phyloP scores from a whole-genome alignment of 2,329 filamentous ascomycete species.

The Volutella citrinella region DNA sequence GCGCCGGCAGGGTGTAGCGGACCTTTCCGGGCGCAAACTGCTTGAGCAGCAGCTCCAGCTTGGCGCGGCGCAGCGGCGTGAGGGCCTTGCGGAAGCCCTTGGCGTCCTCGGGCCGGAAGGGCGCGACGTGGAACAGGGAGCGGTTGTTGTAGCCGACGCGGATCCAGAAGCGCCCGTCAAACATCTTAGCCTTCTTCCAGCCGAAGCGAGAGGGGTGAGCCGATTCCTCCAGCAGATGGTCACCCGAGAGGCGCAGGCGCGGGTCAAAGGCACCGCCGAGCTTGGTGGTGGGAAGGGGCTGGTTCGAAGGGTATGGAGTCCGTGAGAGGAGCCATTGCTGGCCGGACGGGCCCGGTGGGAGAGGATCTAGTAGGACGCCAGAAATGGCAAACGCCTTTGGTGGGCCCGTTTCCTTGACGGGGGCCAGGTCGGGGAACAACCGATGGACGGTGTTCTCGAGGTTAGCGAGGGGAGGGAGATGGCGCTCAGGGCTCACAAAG shows the following conservation, averaged over 20 bases:
- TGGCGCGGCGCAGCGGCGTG: constrained; percentile 23
- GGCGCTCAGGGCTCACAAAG: constrained; percentile 48
- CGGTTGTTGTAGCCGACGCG: constrained; percentile 43
- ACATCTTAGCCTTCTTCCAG: constrained; percentile 39
- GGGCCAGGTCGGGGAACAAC: constrained; percentile 45
- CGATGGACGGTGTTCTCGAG: constrained; percentile 45
- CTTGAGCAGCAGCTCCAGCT: constrained; percentile 43
- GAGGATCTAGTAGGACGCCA: constrained; percentile 37
- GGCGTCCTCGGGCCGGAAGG: constrained; percentile 42
- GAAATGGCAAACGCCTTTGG: constrained; percentile 41
- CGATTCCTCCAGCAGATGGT: constrained; percentile 4
- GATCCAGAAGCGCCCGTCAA: constrained; percentile 64
- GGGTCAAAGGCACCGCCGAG: constrained; percentile 21
- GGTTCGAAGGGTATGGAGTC: constrained; percentile 41
- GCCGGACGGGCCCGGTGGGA: constrained; percentile 15
- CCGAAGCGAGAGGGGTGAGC: constrained; percentile 26
- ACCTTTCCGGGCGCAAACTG: constrained; percentile 52
- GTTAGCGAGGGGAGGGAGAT: constrained; percentile 39
- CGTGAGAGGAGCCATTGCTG: constrained; percentile 47
- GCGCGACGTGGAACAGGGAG: constrained; percentile 41
- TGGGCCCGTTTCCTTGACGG: constrained; percentile 6
- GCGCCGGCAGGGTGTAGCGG: constrained; percentile 52
- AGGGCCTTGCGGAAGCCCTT: constrained; percentile 49
- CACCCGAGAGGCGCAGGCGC: constrained; percentile 9
- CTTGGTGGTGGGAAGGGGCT: constrained; percentile 27